Percentiles rank a stretch among this genome's conserved stretches.
These are phyloP conservation scores for Maudiozyma serrabonitensis DNA, from an alignment of 805 yeast genomes.

Conservation along the genomic window DNA sequence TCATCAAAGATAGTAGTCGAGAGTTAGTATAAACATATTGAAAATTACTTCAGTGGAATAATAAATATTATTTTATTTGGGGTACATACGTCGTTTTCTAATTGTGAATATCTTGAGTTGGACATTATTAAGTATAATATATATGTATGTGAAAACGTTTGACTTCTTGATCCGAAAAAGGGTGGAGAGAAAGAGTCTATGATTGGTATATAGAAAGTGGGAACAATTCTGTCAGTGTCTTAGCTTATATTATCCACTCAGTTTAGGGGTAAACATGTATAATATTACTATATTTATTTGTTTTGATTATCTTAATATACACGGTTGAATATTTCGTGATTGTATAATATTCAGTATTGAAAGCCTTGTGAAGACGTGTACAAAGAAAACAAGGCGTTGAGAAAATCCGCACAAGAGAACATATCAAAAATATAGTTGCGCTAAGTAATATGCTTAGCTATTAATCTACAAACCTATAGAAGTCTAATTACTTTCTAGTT, in stretches of 20 bases:
- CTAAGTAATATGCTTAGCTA: too few relatives aligned
- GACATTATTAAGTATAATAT: constrained; percentile 16
- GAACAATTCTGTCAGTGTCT: too few relatives aligned
- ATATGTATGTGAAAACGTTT: neutral
- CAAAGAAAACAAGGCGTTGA: neutral
- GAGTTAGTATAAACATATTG: neutral
- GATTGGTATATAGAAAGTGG: too few relatives aligned
- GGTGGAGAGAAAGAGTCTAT: too few relatives aligned
- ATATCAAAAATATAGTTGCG: neutral
- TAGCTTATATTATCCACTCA: too few relatives aligned
- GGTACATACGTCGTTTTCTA: constrained; percentile 18
- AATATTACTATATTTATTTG: too few relatives aligned
- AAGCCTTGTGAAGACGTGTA: neutral
- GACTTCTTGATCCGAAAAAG: neutral
- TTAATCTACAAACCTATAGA: too few relatives aligned
- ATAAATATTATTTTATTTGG: neutral
- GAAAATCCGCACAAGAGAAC: neutral
- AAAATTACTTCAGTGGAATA: neutral
- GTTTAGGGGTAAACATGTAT: too few relatives aligned
- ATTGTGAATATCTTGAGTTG: constrained; percentile 24
- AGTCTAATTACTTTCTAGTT: too few relatives aligned
- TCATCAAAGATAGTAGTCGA: neutral
- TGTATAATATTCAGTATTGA: too few relatives aligned
- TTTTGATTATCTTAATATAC: too few relatives aligned
- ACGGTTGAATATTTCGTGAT: too few relatives aligned